phyloP scores from a whole-genome alignment of 169 alveolate genomes.

The Plasmodium inui region DNA sequence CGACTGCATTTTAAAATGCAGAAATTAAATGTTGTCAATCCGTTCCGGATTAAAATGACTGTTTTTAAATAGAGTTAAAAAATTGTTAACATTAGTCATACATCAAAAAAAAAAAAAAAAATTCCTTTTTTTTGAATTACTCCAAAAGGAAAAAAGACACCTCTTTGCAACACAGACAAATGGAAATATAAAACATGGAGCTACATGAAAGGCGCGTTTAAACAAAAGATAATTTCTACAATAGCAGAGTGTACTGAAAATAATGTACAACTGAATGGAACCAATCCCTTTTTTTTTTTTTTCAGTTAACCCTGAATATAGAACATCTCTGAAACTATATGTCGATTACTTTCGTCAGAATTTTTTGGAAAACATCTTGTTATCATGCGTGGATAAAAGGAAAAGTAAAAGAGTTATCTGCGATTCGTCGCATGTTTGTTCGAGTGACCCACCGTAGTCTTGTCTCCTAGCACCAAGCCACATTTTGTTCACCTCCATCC shows the following conservation, averaged over 20 bases:
- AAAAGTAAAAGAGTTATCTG: slow-evolving; percentile 33
- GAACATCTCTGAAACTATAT: slow-evolving; percentile 55
- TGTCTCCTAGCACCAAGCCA: neutral
- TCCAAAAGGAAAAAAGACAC: neutral
- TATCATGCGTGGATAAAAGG: slow-evolving; percentile 51
- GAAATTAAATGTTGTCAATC: neutral
- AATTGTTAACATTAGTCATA: neutral
- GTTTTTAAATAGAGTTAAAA: neutral
- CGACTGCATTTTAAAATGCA: neutral
- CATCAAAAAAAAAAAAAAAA: neutral
- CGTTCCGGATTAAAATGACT: neutral
- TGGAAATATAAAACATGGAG: neutral
- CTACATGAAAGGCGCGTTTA: neutral
- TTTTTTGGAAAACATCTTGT: slow-evolving; percentile 55
- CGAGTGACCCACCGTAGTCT: neutral
- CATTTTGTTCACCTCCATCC: neutral
- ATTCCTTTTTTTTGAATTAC: neutral
- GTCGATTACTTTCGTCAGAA: slow-evolving; percentile 57
- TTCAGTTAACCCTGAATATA: slow-evolving; percentile 57
- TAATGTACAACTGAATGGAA: neutral
- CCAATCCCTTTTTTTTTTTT: slow-evolving; percentile 14
- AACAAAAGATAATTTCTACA: neutral
- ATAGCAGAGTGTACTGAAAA: neutral
- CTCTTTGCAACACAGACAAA: neutral
- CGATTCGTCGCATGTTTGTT: neutral